phyloP scores from a whole-genome alignment of 2,329 filamentous ascomycete species.

The Penicillium decumbens region DNA sequence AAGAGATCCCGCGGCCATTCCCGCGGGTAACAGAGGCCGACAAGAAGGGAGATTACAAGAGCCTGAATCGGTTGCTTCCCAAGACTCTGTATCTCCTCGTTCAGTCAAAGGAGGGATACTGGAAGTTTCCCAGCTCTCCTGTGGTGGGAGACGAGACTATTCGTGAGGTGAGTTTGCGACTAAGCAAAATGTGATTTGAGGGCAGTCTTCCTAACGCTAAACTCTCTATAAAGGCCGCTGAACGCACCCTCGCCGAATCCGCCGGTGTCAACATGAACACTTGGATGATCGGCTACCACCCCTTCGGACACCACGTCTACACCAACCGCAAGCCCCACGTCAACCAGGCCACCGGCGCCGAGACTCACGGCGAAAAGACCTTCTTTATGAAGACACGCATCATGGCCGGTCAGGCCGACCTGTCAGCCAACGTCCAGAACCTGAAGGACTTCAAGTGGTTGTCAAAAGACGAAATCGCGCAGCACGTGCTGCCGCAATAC shows the following conservation, averaged over 20 bases:
- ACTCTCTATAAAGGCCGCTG: constrained; percentile 61
- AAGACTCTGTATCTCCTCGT: constrained; percentile 85
- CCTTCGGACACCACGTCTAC: constrained; percentile 71
- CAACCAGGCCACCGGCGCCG: constrained; percentile 36
- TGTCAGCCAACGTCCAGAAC: constrained; percentile 66
- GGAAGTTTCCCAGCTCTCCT: constrained; percentile 75
- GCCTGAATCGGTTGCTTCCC: constrained; percentile 73
- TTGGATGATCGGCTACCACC: constrained; percentile 89
- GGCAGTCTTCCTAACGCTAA: constrained; percentile 7
- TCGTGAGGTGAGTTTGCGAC: constrained; percentile 65
- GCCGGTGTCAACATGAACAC: constrained; percentile 97
- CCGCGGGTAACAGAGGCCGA: constrained; percentile 75
- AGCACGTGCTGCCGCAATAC: constrained; percentile 63
- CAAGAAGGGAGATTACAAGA: constrained; percentile 64
- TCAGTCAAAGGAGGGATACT: constrained; percentile 62
- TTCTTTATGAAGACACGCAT: constrained; percentile 97
- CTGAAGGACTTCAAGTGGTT: constrained; percentile 87
- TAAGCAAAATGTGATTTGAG: not conserved
- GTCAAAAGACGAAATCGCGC: constrained; percentile 77
- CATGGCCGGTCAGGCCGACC: constrained; percentile 89
- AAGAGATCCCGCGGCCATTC: constrained; percentile 66
- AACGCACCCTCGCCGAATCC: constrained; percentile 69
- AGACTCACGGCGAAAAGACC: constrained; percentile 67
- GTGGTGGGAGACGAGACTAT: constrained; percentile 69
- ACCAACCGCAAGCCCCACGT: constrained; percentile 49